Evolutionary conservation across 2,329 filamentous ascomycete genomes (phyloP).

Genomic region (Hymenoscyphus repandus): DNA sequence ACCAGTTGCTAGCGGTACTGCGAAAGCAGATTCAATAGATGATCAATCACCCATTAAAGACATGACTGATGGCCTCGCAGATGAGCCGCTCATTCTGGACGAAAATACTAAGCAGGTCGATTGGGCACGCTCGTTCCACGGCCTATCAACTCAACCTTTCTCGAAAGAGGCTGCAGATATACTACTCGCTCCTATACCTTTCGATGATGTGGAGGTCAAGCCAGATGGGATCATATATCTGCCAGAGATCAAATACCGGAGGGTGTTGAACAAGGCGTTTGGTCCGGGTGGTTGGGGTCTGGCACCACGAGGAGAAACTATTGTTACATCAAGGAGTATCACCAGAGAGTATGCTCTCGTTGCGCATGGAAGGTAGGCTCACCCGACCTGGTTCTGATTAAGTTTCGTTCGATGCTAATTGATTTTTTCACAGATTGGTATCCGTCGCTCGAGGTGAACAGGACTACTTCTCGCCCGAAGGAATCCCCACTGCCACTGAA

Average conservation of each 20-base stretch:
- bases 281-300: slow-evolving; percentile 95
- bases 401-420: neutral
- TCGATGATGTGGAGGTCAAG: slow-evolving; percentile 89
- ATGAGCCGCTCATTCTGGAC: slow-evolving; percentile 42
- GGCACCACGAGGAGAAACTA: slow-evolving; percentile 76
- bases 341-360: slow-evolving; percentile 93
- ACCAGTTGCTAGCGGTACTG: neutral
- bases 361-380: slow-evolving; percentile 72
- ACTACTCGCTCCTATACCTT: slow-evolving; percentile 56
- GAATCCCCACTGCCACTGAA: slow-evolving; percentile 89
- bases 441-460: slow-evolving; percentile 92
- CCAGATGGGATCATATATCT: slow-evolving; percentile 95
- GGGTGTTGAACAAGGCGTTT: slow-evolving; percentile 86
- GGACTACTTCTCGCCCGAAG: slow-evolving; percentile 84
- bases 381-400: neutral
- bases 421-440: slow-evolving; percentile 59
- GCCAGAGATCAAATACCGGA: slow-evolving; percentile 95
- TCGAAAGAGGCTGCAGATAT: slow-evolving; percentile 57
- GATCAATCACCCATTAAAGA: slow-evolving; percentile 31
- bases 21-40: slow-evolving; percentile 39
- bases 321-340: slow-evolving; percentile 49
- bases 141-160: slow-evolving; percentile 59
- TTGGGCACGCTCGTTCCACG: slow-evolving; percentile 69
- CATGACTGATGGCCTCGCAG: slow-evolving; percentile 45
- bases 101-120: slow-evolving; percentile 54